These are phyloP conservation scores for Stephania japonica DNA, from an alignment of 164 flowering plant species.

Conservation along the genomic window DNA sequence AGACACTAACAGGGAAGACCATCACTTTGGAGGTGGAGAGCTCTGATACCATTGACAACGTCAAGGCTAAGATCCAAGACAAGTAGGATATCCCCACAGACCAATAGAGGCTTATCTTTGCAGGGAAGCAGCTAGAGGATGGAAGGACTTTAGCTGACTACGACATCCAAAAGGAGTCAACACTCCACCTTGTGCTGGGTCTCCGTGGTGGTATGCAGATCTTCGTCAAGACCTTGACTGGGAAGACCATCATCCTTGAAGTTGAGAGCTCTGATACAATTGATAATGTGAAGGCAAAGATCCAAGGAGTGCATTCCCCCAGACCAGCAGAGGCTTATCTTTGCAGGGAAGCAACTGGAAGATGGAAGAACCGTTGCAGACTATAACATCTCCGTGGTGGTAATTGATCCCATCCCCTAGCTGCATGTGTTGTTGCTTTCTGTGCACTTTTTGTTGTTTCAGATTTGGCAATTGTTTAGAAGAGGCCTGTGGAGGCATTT, in stretches of 20 bases:
- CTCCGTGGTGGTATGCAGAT: slow-evolving; percentile 2
- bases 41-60: slow-evolving; percentile 6
- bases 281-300: not conserved
- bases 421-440: not conserved
- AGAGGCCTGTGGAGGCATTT: too few species aligned
- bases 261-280: slow-evolving; percentile 2
- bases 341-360: not conserved
- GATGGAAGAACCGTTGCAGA: not conserved
- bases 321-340: slow-evolving; percentile 5
- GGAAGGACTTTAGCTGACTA: slow-evolving; percentile 41
- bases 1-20: not conserved
- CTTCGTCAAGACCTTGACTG: slow-evolving; percentile 2
- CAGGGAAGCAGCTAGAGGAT: slow-evolving; percentile 47
- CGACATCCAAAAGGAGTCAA: slow-evolving; percentile 41
- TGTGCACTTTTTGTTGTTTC: not conserved
- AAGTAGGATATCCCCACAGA: not conserved
- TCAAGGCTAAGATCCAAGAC: slow-evolving; percentile 2
- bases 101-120: slow-evolving; percentile 22
- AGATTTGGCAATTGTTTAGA: too few species aligned
- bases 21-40: slow-evolving; percentile 1
- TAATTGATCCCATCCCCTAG: not conserved
- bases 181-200: slow-evolving; percentile 29
- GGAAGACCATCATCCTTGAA: slow-evolving; percentile 3
- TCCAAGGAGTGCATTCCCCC: slow-evolving; percentile 2
- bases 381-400: slow-evolving; percentile 7